Base-by-base conservation (phyloP, 2,329 filamentous ascomycete species). In the Trichoderma breve region DNA sequence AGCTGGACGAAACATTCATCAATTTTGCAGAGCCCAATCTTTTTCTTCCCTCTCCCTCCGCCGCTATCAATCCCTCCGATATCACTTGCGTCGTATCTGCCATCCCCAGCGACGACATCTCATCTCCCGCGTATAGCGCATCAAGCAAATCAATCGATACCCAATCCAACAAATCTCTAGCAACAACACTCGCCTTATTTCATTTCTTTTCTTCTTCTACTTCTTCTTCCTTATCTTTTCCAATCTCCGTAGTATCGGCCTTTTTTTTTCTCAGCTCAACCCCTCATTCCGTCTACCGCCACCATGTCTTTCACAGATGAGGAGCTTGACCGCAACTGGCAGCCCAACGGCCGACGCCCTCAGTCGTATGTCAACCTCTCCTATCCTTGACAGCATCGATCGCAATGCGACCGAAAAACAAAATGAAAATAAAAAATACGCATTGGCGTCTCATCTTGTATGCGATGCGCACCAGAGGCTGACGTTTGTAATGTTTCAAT, bases 271-370 rank as follows among this genome's bases (percentile, higher is more conserved):
- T 30, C 63, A 21, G 53, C 34, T 36, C 67, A 36, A 51, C 67
- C 70, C 70, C 43, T 36, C 71, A 58, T 47, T 36, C 15, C 64
- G 15, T 21, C 55, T 30, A 67, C 68, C 68, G 62, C 57, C 62
- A 73, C 71, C 67, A 77, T 76, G 76, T 80, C 77, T 74, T 78
- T 82, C 77, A 86, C 90, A 75, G 91, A 93, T 84, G 87, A 88
- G 75, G 91, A 93, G 80, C 87, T 92, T 79, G 90, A 93, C 80
- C 88, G 88, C 79, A 90, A 93, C 83, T 95, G 92, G 92, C 90
- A 94, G 88, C 92, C 93, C 76, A 95, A 85, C 80, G 89, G 88
- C 79, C 87, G 87, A 78, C 92, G 93, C 75, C 93, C 93, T 75
- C 92, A 95, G 84, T 96, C 93, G 93, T 96, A 86, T 82, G 93